Evolutionary conservation across 2,329 filamentous ascomycete genomes (phyloP).

Genomic region (Aspergillus sp.): DNA sequence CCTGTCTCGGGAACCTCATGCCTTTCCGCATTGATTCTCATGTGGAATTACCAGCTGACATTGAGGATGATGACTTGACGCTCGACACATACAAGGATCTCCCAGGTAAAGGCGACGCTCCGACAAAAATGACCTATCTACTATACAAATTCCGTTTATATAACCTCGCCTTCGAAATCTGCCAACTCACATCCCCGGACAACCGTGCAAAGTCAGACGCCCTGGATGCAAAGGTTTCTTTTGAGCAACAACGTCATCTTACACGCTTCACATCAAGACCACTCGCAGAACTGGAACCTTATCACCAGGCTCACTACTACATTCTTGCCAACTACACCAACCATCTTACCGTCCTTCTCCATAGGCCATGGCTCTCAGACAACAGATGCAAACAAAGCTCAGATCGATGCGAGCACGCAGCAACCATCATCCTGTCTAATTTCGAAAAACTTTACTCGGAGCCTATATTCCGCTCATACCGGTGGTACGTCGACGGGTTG

Average conservation of each 20-base stretch:
- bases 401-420: not conserved
- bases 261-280: slow-evolving; percentile 15
- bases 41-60: slow-evolving; percentile 21
- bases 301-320: slow-evolving; percentile 26
- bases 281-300: not conserved
- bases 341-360: slow-evolving; percentile 27
- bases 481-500: slow-evolving; percentile 27
- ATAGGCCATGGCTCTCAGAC: slow-evolving; percentile 17
- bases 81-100: not conserved
- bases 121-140: slow-evolving; percentile 33
- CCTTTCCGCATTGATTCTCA: slow-evolving; percentile 17
- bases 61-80: slow-evolving; percentile 21
- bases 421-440: slow-evolving; percentile 3
- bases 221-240: slow-evolving; percentile 6
- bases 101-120: not conserved
- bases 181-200: slow-evolving; percentile 11
- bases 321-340: slow-evolving; percentile 29
- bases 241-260: slow-evolving; percentile 8
- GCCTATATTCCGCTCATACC: slow-evolving; percentile 18
- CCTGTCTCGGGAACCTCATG: slow-evolving; percentile 28
- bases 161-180: slow-evolving; percentile 25
- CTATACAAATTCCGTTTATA: slow-evolving; percentile 31
- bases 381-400: not conserved
- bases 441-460: slow-evolving; percentile 11
- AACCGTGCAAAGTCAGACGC: slow-evolving; percentile 13